These are phyloP conservation scores for Orbilia ellipsospora DNA, from an alignment of 2,329 filamentous ascomycete genomes.

Conservation along the genomic window DNA sequence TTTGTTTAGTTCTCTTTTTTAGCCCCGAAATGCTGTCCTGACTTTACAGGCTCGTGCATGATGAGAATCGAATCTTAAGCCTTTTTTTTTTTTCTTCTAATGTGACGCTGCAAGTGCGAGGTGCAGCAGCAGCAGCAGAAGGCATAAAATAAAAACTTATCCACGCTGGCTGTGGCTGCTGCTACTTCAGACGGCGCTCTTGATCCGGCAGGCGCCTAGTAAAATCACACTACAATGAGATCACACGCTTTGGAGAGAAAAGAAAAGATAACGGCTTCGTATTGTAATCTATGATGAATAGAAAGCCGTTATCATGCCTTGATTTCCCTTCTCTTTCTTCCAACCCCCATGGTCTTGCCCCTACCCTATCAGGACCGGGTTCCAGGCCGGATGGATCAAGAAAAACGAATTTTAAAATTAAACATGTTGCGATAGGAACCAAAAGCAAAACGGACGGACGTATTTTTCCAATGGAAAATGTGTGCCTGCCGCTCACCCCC, in stretches of 20 bases:
- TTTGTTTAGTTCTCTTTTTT: slow-evolving; percentile 4
- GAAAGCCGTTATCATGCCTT: slow-evolving; percentile 27
- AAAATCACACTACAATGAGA: no score
- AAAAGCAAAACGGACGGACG: slow-evolving; percentile 51
- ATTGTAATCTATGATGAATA: slow-evolving; percentile 10
- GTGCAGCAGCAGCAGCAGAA: not conserved
- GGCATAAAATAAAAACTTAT: not conserved
- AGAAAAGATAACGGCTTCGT: slow-evolving; percentile 13
- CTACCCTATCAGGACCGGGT: slow-evolving; percentile 13
- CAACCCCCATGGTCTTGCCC: not conserved
- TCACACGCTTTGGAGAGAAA: not conserved
- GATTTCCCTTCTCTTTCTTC: slow-evolving; percentile 11
- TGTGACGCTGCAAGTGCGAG: slow-evolving; percentile 13
- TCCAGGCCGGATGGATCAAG: slow-evolving; percentile 37
- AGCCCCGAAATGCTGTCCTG: slow-evolving; percentile 10
- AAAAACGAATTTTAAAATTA: slow-evolving; percentile 57
- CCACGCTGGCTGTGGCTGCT: no score
- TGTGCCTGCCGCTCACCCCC: slow-evolving; percentile 44
- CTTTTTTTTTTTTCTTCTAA: not conserved
- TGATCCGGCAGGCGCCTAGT: slow-evolving; percentile 19
- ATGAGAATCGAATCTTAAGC: slow-evolving; percentile 17
- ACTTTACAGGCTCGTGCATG: slow-evolving; percentile 13
- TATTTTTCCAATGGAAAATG: slow-evolving; percentile 11
- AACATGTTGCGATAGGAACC: slow-evolving; percentile 54
- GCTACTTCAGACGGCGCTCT: not conserved